These are phyloP conservation scores for Arthrobotrys pseudoclavata DNA, from an alignment of 2,329 filamentous ascomycete species.

Conservation along the genomic window DNA sequence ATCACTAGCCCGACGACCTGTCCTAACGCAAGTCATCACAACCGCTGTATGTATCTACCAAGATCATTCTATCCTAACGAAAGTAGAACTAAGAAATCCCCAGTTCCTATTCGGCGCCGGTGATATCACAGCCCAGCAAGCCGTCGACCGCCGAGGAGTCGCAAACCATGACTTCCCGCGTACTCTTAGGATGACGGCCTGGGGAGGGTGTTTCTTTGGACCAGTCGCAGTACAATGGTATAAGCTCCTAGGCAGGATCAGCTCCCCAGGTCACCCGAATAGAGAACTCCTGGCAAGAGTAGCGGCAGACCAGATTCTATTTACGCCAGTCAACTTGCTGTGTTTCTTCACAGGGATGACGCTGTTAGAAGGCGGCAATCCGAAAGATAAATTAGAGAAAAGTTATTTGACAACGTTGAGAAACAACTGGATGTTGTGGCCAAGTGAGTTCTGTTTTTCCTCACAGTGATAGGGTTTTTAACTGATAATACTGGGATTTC, in stretches of 20 bases:
- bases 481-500: constrained; percentile 35
- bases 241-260: constrained; percentile 79
- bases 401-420: constrained; percentile 79
- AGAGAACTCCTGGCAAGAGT: constrained; percentile 83
- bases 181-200: constrained; percentile 83
- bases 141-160: constrained; percentile 83
- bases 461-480: neutral
- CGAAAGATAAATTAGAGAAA: constrained; percentile 77
- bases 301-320: constrained; percentile 82
- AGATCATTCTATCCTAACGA: neutral
- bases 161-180: constrained; percentile 80
- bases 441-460: constrained; percentile 66
- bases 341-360: constrained; percentile 89
- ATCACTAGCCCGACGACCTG: constrained; percentile 81
- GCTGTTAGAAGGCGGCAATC: constrained; percentile 76
- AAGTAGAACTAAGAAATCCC: neutral
- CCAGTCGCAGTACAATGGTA: constrained; percentile 91
- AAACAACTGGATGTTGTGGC: constrained; percentile 92
- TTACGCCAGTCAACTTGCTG: constrained; percentile 85
- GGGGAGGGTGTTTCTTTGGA: constrained; percentile 86
- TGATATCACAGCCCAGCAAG: constrained; percentile 90
- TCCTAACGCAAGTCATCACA: constrained; percentile 91
- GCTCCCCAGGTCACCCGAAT: constrained; percentile 74
- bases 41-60: constrained; percentile 73
- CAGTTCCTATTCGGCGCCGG: constrained; percentile 90